phyloP scores from a whole-genome alignment of 345 rosid genomes.

The Gossypium rotundifolium region DNA sequence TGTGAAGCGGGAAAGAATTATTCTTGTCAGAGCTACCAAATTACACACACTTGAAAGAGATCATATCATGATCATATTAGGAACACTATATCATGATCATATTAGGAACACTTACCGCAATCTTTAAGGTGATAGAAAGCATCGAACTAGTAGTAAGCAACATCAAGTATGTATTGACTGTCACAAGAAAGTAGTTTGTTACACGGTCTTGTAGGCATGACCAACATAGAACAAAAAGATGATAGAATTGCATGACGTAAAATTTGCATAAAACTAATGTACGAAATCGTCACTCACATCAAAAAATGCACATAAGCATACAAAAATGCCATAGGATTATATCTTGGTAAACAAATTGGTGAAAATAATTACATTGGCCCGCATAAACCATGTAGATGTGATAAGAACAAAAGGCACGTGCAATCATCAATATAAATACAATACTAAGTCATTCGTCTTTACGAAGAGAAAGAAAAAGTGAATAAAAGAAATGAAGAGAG shows the following conservation, averaged over 20 bases:
- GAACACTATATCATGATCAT: neutral
- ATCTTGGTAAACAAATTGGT: constrained; percentile 99
- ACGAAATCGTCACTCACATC: constrained; percentile 61
- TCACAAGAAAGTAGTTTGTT: constrained; percentile 17
- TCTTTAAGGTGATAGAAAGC: constrained; percentile 97
- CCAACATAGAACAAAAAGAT: neutral
- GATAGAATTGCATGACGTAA: neutral
- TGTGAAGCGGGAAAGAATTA: no score
- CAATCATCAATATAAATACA: neutral
- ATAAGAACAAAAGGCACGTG: constrained; percentile 8
- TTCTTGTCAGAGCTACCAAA: no score
- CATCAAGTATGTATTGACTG: constrained; percentile 84
- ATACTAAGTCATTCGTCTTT: neutral
- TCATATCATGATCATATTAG: no score
- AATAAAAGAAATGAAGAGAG: neutral
- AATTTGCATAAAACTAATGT: neutral
- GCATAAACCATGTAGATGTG: constrained; percentile 29
- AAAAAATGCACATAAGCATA: constrained; percentile 92
- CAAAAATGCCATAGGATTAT: constrained; percentile 89
- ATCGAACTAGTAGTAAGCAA: constrained; percentile 94
- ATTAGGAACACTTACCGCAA: constrained; percentile 51
- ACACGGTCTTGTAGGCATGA: constrained; percentile 2
- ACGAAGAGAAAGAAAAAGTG: neutral
- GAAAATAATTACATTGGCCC: constrained; percentile 96
- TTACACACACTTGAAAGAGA: no score